These are phyloP conservation scores for Angomonas desouzai DNA, from an alignment of 208 protist genomes.

Conservation along the genomic window DNA sequence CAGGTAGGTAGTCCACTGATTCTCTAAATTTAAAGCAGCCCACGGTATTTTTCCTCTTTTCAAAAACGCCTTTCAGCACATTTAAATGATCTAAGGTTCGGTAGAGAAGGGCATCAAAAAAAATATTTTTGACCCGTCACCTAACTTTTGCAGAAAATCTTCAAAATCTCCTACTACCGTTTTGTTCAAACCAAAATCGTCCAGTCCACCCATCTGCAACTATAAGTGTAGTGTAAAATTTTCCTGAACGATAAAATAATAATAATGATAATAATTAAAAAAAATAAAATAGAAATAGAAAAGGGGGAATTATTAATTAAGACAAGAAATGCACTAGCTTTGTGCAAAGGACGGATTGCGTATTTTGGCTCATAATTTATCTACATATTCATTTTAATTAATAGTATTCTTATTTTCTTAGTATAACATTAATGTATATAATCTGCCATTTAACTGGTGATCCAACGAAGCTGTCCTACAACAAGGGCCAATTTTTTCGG, in stretches of 20 bases:
- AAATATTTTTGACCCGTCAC: constrained; percentile 18
- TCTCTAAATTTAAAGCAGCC: constrained; percentile 40
- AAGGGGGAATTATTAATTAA: neutral
- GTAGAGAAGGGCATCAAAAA: constrained; percentile 39
- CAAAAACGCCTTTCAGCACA: constrained; percentile 16
- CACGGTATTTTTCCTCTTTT: constrained; percentile 27
- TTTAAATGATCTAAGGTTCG: constrained; percentile 23
- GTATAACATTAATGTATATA: no score
- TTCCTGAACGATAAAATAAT: neutral
- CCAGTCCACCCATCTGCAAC: neutral
- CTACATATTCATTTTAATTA: neutral
- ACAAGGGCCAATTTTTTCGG: constrained; percentile 60
- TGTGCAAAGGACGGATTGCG: neutral
- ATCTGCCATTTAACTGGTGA: constrained; percentile 71
- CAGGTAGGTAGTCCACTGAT: constrained; percentile 36
- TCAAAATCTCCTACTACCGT: neutral
- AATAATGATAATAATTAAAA: constrained; percentile 13
- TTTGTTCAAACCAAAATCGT: constrained; percentile 2
- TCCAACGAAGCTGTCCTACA: constrained; percentile 71
- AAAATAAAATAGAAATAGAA: constrained; percentile 5
- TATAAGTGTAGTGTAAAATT: neutral
- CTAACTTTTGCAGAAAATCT: neutral
- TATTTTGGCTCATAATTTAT: neutral
- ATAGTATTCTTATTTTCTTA: neutral
- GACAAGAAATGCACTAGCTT: no score